Evolutionary conservation across 2,329 filamentous ascomycete genomes (phyloP).

Genomic region (Paracamarosporium sp.): DNA sequence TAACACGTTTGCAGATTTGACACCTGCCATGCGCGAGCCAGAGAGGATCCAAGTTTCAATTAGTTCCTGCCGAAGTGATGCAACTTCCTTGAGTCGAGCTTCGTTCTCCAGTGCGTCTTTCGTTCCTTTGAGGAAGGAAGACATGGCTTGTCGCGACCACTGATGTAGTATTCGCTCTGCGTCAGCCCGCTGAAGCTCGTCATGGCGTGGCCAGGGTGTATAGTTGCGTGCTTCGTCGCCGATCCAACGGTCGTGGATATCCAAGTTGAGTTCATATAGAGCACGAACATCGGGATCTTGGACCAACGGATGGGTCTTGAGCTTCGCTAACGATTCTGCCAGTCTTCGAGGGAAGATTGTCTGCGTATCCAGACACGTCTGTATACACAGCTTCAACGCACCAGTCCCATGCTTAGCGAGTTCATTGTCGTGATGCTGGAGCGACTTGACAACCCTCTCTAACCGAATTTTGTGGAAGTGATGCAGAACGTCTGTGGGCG

Average conservation of each 20-base stretch:
- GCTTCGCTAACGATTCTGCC: conserved; percentile 68
- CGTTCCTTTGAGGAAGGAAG: conserved; percentile 62
- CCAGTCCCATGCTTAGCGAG: conserved; percentile 64
- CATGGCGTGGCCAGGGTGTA: conserved; percentile 84
- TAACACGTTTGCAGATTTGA: conserved; percentile 73
- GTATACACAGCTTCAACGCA: conserved; percentile 75
- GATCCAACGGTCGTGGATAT: conserved; percentile 81
- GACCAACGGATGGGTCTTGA: conserved; percentile 76
- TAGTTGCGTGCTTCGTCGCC: conserved; percentile 83
- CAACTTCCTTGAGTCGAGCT: conserved; percentile 71
- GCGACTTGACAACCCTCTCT: conserved; percentile 69
- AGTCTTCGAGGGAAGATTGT: conserved; percentile 75
- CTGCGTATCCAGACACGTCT: conserved; percentile 79
- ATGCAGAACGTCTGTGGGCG: conserved; percentile 77
- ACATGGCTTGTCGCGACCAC: conserved; percentile 50
- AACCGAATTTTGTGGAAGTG: conserved; percentile 79
- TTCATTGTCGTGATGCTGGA: conserved; percentile 58
- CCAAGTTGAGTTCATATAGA: conserved; percentile 75
- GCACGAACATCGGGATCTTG: conserved; percentile 71
- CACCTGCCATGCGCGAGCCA: conserved; percentile 67
- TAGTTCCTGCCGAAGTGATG: conserved; percentile 72
- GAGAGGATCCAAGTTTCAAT: conserved; percentile 79
- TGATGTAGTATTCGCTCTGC: conserved; percentile 48
- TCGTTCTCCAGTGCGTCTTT: conserved; percentile 65
- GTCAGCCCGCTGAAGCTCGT: conserved; percentile 62